A percentile compares a stretch with the other conserved stretches of the same genome.
Conservation (phyloP, 441 rosid genomes). For the Jatropha multifida region DNA sequence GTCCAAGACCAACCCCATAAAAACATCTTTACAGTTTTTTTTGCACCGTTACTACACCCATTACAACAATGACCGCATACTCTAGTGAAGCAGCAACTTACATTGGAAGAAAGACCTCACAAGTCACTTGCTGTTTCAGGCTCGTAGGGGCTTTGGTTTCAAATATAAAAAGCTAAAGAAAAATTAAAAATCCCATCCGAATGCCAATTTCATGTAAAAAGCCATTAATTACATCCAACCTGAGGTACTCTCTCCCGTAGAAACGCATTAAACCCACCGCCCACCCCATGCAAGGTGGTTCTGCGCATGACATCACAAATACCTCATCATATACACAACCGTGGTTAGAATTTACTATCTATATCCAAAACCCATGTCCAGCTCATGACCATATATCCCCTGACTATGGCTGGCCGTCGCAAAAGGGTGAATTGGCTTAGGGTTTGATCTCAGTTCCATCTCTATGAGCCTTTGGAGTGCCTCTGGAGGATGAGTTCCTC, state of each 20-base stretch:
- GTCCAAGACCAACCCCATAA: neutral
- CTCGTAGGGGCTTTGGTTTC: neutral
- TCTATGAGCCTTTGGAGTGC: constrained; percentile 77
- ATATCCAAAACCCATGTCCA: constrained; percentile 71
- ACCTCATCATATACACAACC: constrained; percentile 24
- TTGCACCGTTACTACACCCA: neutral
- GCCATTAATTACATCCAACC: constrained; percentile 31
- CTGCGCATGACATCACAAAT: constrained; percentile 25
- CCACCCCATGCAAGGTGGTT: constrained; percentile 5
- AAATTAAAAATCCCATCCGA: constrained; percentile 14
- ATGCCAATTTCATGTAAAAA: constrained; percentile 21
- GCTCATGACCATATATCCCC: constrained; percentile 65
- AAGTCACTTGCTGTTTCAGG: neutral
- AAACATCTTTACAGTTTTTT: neutral
- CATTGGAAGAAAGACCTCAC: neutral
- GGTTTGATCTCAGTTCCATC: constrained; percentile 70
- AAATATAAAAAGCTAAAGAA: constrained; percentile 1
- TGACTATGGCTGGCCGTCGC: constrained; percentile 50
- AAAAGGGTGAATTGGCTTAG: constrained; percentile 55
- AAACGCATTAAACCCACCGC: constrained; percentile 23
- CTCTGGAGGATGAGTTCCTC: constrained; percentile 59
- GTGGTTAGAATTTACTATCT: constrained; percentile 37
- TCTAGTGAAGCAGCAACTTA: too few relatives aligned
- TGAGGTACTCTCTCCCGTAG: constrained; percentile 8
- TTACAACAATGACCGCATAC: too few relatives aligned